Evolutionary conservation across 768 basidiomycete genomes (phyloP).

Genomic region (Hydnum rufescens): DNA sequence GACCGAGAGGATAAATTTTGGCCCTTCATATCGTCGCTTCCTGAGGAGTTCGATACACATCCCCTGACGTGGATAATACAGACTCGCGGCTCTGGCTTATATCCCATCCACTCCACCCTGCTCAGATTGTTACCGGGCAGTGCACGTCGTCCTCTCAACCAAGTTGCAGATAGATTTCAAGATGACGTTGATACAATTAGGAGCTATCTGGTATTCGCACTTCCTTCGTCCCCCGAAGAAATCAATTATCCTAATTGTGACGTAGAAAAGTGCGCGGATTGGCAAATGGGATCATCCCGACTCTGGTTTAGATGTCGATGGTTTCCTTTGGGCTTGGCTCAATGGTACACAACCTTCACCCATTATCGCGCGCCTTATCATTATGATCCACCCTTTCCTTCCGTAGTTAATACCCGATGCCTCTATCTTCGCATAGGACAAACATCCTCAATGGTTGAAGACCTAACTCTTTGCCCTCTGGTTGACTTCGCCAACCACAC

Average conservation of each 20-base stretch:
- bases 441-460: constrained; percentile 16
- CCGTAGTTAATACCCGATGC: constrained; percentile 76
- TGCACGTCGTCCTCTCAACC: not conserved
- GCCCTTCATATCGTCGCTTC: constrained; percentile 65
- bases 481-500: constrained; percentile 81
- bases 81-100: too few species aligned
- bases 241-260: too few species aligned
- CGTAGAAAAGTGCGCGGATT: too few species aligned
- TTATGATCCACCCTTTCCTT: not conserved
- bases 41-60: constrained; percentile 51
- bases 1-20: constrained; percentile 24
- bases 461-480: constrained; percentile 73
- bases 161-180: not conserved
- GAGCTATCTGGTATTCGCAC: not conserved
- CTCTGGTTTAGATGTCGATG: not conserved
- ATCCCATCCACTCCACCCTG: too few species aligned
- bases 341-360: constrained; percentile 34
- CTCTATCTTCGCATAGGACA: constrained; percentile 31
- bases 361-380: not conserved
- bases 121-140: too few species aligned
- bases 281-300: too few species aligned
- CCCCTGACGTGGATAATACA: constrained; percentile 57
- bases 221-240: too few species aligned
- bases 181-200: not conserved
- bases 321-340: constrained; percentile 78